Evolutionary conservation across 2,329 filamentous ascomycete genomes (phyloP).

Genomic region (Talaromyces sp.): DNA sequence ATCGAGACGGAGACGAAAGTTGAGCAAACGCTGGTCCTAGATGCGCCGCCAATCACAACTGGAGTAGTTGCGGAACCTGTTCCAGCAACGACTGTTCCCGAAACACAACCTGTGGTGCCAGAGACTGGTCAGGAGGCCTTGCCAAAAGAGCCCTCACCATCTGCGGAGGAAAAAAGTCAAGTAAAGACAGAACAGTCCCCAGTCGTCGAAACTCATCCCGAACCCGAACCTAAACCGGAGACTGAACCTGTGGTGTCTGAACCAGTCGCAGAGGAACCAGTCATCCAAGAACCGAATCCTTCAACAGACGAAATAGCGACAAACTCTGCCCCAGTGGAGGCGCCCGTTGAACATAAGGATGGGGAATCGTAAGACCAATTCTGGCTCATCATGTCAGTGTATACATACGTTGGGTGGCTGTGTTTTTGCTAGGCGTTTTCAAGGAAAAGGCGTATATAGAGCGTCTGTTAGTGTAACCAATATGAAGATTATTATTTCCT

Average conservation of each 20-base stretch:
- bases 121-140: slow-evolving; percentile 48
- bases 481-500: not conserved
- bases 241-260: not conserved
- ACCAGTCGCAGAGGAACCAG: not conserved
- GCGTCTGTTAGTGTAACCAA: not conserved
- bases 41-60: slow-evolving; percentile 2
- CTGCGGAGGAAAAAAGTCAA: not conserved
- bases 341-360: not conserved
- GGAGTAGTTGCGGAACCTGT: slow-evolving; percentile 17
- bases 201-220: not conserved
- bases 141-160: slow-evolving; percentile 11
- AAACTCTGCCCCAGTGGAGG: not conserved
- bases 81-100: slow-evolving; percentile 13
- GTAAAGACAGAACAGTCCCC: not conserved
- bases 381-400: not conserved
- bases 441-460: not conserved
- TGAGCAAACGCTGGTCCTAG: not conserved
- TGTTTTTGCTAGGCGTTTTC: not conserved
- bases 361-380: not conserved
- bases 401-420: not conserved
- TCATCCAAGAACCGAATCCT: not conserved
- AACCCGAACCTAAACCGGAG: not conserved
- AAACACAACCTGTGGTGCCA: slow-evolving; percentile 45
- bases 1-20: slow-evolving; percentile 1
- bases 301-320: not conserved